phyloP scores from a whole-genome alignment of 2,329 filamentous ascomycete species.

The Xylariaceae sp. region DNA sequence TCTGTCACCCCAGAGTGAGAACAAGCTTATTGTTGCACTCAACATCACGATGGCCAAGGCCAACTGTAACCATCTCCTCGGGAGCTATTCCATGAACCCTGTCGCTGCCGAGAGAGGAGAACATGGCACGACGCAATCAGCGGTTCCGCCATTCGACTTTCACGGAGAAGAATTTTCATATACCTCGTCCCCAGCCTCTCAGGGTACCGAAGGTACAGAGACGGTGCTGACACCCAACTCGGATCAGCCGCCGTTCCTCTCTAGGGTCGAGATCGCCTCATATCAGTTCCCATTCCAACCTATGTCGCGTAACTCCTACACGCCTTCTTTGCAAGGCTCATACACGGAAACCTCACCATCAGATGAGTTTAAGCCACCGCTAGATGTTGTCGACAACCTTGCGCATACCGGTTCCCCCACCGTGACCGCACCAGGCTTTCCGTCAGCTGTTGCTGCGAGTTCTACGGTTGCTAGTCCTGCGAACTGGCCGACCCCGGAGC shows the following conservation, averaged over 20 bases:
- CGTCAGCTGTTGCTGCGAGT: constrained; percentile 3
- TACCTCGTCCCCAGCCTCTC: constrained; percentile 20
- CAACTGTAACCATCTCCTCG: constrained; percentile 25
- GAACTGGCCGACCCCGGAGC: constrained; percentile 28
- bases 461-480: constrained; percentile 28
- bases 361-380: constrained; percentile 30
- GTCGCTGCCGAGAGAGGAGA: constrained; percentile 11
- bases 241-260: neutral
- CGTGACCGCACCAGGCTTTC: constrained; percentile 10
- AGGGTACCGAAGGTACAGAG: constrained; percentile 18
- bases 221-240: constrained; percentile 11
- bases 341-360: constrained; percentile 36
- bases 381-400: constrained; percentile 37
- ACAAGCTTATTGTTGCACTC: neutral
- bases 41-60: constrained; percentile 21
- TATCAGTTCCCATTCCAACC: constrained; percentile 11
- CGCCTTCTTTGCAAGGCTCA: constrained; percentile 23
- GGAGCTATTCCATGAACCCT: constrained; percentile 20
- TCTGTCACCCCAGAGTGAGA: neutral
- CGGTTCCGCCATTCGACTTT: constrained; percentile 12
- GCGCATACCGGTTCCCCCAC: constrained; percentile 32
- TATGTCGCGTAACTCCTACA: constrained; percentile 13
- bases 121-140: constrained; percentile 26
- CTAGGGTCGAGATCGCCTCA: constrained; percentile 20
- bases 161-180: constrained; percentile 14